Percentiles rank a stretch among this genome's conserved stretches.
Conservation (phyloP, 2,329 filamentous ascomycete genomes). For the Trichoderma brevicompactum region DNA sequence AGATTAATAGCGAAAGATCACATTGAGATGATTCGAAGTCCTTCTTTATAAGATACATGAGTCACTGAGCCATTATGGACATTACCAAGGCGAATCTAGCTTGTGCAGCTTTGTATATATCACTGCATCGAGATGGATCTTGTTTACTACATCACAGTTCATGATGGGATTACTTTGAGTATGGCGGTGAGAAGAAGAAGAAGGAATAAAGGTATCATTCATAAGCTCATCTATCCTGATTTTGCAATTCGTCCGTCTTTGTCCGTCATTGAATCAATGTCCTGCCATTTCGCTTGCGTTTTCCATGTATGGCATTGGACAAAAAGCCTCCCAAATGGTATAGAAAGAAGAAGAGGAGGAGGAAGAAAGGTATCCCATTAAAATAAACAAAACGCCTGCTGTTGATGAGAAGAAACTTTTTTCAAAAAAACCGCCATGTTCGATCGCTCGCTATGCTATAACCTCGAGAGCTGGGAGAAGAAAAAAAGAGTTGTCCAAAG, state of each 20-base stretch:
- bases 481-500: background rate
- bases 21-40: background rate
- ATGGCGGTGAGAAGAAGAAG: background rate
- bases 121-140: background rate
- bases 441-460: constrained; percentile 8
- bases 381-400: constrained; percentile 10
- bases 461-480: background rate
- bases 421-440: constrained; percentile 17
- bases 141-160: background rate
- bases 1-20: too few species aligned
- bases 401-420: background rate
- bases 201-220: constrained; percentile 24
- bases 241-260: constrained; percentile 4
- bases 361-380: constrained; percentile 1
- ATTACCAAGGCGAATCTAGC: too few species aligned
- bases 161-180: background rate
- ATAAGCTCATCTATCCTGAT: constrained; percentile 13
- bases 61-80: background rate
- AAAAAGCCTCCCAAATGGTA: background rate
- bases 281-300: constrained; percentile 14
- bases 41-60: background rate
- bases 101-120: background rate
- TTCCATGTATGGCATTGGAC: background rate
- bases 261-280: constrained; percentile 11
- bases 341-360: background rate